Conservation (phyloP, 495 filamentous ascomycete genomes). For the Usnea hakonensis region DNA sequence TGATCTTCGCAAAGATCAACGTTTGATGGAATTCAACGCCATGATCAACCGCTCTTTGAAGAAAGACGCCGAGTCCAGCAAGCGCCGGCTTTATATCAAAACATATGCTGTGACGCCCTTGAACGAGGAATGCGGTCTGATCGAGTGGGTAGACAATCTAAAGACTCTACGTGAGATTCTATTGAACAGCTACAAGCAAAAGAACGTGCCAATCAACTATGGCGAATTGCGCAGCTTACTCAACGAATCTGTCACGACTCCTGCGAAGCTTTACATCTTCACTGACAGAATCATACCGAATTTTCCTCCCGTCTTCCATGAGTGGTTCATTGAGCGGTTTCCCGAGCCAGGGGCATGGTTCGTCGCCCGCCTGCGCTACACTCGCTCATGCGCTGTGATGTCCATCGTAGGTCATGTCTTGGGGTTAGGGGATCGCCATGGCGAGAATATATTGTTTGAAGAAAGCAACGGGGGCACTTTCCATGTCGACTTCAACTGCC, state of each 20-base stretch:
- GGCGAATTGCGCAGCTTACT: constrained; percentile 50
- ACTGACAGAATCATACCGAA: constrained; percentile 52
- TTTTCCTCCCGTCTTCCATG: constrained; percentile 76
- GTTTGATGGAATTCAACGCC: constrained; percentile 97
- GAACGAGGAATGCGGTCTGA: constrained; percentile 95
- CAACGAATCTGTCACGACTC: constrained; percentile 47
- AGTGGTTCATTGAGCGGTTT: constrained; percentile 95
- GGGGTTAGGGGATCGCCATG: constrained; percentile 93
- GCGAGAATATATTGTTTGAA: constrained; percentile 94
- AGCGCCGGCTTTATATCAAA: constrained; percentile 81
- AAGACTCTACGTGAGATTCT: constrained; percentile 91
- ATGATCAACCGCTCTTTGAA: constrained; percentile 95
- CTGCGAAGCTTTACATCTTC: constrained; percentile 57
- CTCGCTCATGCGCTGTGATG: constrained; percentile 92
- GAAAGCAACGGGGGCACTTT: constrained; percentile 89
- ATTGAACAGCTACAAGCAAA: constrained; percentile 64
- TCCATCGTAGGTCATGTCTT: constrained; percentile 94
- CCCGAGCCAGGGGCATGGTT: constrained; percentile 91
- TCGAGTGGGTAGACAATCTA: constrained; percentile 98
- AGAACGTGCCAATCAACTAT: constrained; percentile 54
- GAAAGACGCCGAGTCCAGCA: constrained; percentile 80
- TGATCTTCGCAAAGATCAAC: constrained; percentile 91
- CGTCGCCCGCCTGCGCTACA: constrained; percentile 79
- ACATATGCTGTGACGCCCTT: constrained; percentile 94
- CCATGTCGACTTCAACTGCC: constrained; percentile 99